These are phyloP conservation scores for Rhodotorula mucilaginosa DNA, from an alignment of 1,284 basidiomycete species.

Conservation along the genomic window DNA sequence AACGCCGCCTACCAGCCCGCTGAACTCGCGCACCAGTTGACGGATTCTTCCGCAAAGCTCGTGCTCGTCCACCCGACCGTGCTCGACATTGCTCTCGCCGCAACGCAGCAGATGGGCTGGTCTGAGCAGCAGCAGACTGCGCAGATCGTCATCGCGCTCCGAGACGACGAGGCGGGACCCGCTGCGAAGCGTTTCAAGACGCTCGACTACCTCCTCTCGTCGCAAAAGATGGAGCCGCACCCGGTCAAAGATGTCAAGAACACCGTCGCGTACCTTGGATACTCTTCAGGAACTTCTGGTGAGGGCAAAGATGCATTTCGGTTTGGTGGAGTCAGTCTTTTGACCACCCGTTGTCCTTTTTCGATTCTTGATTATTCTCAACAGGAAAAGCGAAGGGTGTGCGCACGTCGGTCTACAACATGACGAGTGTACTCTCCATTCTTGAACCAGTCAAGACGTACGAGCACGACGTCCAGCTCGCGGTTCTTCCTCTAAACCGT, in stretches of 20 bases:
- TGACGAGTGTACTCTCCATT: slow-evolving; percentile 35
- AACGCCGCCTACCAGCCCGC: slow-evolving; percentile 41
- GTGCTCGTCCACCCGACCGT: slow-evolving; percentile 36
- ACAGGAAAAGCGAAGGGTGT: slow-evolving; percentile 41
- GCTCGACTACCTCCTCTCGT: slow-evolving; percentile 24
- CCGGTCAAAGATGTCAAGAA: slow-evolving; percentile 18
- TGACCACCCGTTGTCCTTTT: no score
- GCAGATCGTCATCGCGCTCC: slow-evolving; percentile 36
- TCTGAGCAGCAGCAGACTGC: slow-evolving; percentile 30
- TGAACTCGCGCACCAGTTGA: slow-evolving; percentile 41
- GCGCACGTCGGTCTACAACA: slow-evolving; percentile 41
- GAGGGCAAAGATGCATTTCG: neutral
- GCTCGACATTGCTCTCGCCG: slow-evolving; percentile 34
- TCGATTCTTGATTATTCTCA: no score
- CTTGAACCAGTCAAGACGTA: slow-evolving; percentile 26
- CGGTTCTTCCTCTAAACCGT: slow-evolving; percentile 41
- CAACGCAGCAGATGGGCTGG: slow-evolving; percentile 40
- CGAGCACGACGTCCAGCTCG: slow-evolving; percentile 34
- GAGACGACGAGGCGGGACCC: slow-evolving; percentile 24
- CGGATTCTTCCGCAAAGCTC: slow-evolving; percentile 31
- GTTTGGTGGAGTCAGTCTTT: no score
- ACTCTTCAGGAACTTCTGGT: slow-evolving; percentile 41
- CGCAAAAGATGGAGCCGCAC: slow-evolving; percentile 19
- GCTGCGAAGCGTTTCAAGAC: slow-evolving; percentile 18
- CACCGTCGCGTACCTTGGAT: slow-evolving; percentile 41